Conservation (phyloP, 768 basidiomycete genomes). For the Mycena indigotica region DNA sequence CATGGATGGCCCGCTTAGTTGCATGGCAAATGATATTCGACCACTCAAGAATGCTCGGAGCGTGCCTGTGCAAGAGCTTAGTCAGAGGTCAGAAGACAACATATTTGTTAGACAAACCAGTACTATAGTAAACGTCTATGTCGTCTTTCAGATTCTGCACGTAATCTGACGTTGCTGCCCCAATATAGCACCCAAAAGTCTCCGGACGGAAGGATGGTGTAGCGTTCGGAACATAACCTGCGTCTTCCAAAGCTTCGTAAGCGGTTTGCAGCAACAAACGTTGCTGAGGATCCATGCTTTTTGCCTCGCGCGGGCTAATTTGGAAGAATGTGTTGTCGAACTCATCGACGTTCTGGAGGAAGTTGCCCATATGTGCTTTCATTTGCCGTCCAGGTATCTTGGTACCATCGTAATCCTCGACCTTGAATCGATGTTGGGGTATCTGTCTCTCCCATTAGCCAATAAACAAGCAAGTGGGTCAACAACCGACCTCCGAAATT, state of each 20-base stretch:
- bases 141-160: slow-evolving; percentile 61
- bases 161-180: slow-evolving; percentile 73
- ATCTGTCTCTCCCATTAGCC: slow-evolving; percentile 44
- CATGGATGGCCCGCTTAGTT: slow-evolving; percentile 68
- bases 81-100: background rate
- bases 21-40: slow-evolving; percentile 69
- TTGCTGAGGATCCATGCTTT: slow-evolving; percentile 77
- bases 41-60: slow-evolving; percentile 69
- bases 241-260: slow-evolving; percentile 68
- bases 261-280: slow-evolving; percentile 67
- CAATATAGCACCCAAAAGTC: slow-evolving; percentile 65
- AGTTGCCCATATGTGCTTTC: slow-evolving; percentile 63
- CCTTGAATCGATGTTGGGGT: slow-evolving; percentile 58
- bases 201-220: slow-evolving; percentile 54
- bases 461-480: background rate
- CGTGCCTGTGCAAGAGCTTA: slow-evolving; percentile 49
- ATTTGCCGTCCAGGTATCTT: slow-evolving; percentile 42
- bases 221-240: slow-evolving; percentile 67
- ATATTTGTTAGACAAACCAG: slow-evolving; percentile 50
- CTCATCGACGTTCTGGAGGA: slow-evolving; percentile 54
- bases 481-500: slow-evolving; percentile 49
- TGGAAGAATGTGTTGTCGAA: slow-evolving; percentile 77
- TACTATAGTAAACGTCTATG: slow-evolving; percentile 72
- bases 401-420: slow-evolving; percentile 39
- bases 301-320: slow-evolving; percentile 73